Base-by-base conservation (phyloP, 192 early-diverging fungal genomes). In the Podila minutissima region DNA sequence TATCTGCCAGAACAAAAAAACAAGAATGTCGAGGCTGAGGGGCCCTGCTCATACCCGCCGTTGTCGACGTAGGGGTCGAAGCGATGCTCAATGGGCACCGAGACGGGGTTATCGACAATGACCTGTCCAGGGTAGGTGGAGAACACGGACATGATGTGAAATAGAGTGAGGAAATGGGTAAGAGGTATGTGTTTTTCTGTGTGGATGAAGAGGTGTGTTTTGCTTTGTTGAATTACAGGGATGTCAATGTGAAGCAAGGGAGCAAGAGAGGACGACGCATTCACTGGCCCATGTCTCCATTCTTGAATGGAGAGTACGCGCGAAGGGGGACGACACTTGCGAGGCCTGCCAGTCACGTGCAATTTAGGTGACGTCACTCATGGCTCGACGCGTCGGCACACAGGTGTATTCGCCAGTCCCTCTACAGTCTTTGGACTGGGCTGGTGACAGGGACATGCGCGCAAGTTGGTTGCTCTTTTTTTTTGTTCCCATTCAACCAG, bases 1-100 rank as follows among this genome's bases (percentile, higher is more conserved):
- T 55, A n/a, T 55, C 20, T 26, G 53, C 17, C 53, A 2, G 10
- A 24, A 24, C 5, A 4, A 8, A 35, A 35, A 35, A n/a, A 55
- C 0, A 6, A 26, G 24, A 12, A 3, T 9, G 13, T 13, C 62
- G 46, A 67, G 38, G 24, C 3, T 51, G 20, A 32, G 29, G 24
- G 29, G 24, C 19, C 7, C 37, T 58, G 5, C 46, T 73, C 82
- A 69, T 83, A 91, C 90, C 90, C 88, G 78, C 89, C 90, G 84
- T 91, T 99, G 86, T 97, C 93, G 13, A 92, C 95, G 86, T 99
- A 98, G 41, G 97, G 96, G 41, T 92, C 90, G 84, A 96, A 98
- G 53, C 87, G 84, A 79, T 92, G 92, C 58, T 81, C 77, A 62
- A 81, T 81, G 49, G 77, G 77, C 29, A 69, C 77, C 37, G 55